Conservation (phyloP, 495 filamentous ascomycete genomes). For the Annulohypoxylon bovei region DNA sequence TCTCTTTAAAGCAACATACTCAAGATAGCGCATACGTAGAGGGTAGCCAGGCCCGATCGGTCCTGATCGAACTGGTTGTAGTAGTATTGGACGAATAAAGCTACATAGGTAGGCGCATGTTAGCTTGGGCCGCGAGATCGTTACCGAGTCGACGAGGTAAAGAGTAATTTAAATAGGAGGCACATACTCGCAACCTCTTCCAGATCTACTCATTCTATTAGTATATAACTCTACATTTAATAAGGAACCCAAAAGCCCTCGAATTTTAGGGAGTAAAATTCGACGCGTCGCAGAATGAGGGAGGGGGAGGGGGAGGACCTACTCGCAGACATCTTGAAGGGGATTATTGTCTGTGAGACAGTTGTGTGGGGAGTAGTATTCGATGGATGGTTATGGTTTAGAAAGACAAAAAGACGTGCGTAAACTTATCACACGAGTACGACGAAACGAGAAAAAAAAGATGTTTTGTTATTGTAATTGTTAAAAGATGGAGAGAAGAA, state of each 20-base stretch:
- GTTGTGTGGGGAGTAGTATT: neutral
- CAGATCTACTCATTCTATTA: conserved; percentile 33
- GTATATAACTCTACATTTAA: conserved; percentile 4
- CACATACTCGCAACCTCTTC: conserved; percentile 44
- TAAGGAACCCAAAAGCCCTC: neutral
- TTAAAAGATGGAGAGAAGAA: conserved; percentile 12
- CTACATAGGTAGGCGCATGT: conserved; percentile 55
- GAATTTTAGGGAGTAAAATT: conserved; percentile 9
- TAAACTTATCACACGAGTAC: neutral
- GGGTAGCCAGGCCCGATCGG: conserved; percentile 66
- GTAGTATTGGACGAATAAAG: conserved; percentile 87
- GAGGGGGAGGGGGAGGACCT: conserved; percentile 1
- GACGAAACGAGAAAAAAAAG: neutral
- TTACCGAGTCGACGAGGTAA: conserved; percentile 2
- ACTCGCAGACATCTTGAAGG: conserved; percentile 31
- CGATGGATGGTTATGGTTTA: neutral
- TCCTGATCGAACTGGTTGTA: conserved; percentile 83
- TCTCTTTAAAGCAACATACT: conserved; percentile 4
- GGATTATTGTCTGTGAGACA: neutral
- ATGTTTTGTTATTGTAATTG: conserved; percentile 18
- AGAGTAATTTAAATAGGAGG: conserved; percentile 1
- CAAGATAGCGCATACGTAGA: conserved; percentile 67
- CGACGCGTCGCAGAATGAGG: conserved; percentile 14
- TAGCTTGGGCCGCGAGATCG: conserved; percentile 29
- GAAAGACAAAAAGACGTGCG: neutral